Evolutionary conservation across 78 protist species (phyloP).

Genomic region (Guillardia theta): DNA sequence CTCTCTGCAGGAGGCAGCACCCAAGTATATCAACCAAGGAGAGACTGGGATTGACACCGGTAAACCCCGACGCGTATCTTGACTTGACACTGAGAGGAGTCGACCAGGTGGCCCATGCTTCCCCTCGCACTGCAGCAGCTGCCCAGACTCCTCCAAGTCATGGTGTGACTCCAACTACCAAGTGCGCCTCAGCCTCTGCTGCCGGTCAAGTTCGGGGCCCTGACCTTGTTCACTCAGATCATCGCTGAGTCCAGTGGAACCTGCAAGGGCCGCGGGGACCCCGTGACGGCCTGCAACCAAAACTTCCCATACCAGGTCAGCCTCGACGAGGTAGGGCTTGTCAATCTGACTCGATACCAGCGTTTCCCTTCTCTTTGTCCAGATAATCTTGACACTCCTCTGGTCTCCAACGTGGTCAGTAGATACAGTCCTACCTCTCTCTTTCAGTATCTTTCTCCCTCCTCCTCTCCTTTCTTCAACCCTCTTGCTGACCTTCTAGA

Average conservation of each 20-base stretch:
- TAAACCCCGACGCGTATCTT: too few species aligned
- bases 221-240: too few species aligned
- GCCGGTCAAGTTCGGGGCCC: too few species aligned
- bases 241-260: neutral
- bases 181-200: too few species aligned
- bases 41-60: neutral
- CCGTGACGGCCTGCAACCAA: neutral
- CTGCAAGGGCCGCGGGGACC: slow-evolving; percentile 14
- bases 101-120: neutral
- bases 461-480: too few species aligned
- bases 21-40: neutral
- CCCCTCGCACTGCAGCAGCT: slow-evolving; percentile 11
- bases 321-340: too few species aligned
- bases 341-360: too few species aligned
- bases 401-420: neutral
- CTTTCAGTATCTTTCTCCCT: too few species aligned
- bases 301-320: neutral
- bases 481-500: too few species aligned
- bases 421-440: too few species aligned
- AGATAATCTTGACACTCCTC: neutral
- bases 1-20: too few species aligned
- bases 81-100: too few species aligned
- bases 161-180: neutral
- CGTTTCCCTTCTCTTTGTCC: neutral
- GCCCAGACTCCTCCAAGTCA: neutral